Evolutionary conservation across 192 early-diverging fungal genomes (phyloP), one percentile per base, ranked within the genome.

Genomic region (Mortierella antarctica): DNA sequence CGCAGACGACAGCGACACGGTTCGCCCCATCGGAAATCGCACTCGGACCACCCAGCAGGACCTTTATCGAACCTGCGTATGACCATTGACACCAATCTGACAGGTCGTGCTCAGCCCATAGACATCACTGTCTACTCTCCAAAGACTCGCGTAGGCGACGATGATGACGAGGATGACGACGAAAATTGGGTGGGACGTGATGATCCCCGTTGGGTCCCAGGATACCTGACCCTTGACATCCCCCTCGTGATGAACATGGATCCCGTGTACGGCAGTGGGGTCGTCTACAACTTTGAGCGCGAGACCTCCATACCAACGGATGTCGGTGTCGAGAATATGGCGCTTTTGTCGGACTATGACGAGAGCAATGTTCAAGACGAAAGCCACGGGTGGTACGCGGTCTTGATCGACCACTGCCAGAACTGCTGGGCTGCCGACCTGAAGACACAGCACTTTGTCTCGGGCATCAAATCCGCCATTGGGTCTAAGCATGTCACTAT

Each of bases 341-440:
- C 77, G 1, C 53, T 80, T 7, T 68, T 59, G 65, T 80, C 77
- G 5, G 65, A 80, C 17, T 47, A 66, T 55, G 63, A 71, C 46
- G 70, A 54, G 0, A n/a, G 18, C n/a, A 47, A 67, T 15, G 13
- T 53, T 0, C 10, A 51, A 2, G 64, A 80, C 21, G 77, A 72
- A 21, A 23, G 15, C 4, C 77, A 80, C 31, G 77, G 42, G 14
- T 80, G 70, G 70, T 80, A 21, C 17, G 65, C 77, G 1, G 61
- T 72, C 1, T 3, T 44, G 55, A 68, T 72, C 11, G 70, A 80
- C 20, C 47, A 80, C 20, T 80, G 77, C n/a, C 46, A 72, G 45
- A 40, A 80, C 53, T 79, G 76, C 31, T 79, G 76, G 76, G 76
- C 59, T 18, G 47, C 76, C 51, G 70, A 80, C 47, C 42, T 80